Conservation (phyloP, 352 stramenopile genomes). For the Phytophthora tentaculata region DNA sequence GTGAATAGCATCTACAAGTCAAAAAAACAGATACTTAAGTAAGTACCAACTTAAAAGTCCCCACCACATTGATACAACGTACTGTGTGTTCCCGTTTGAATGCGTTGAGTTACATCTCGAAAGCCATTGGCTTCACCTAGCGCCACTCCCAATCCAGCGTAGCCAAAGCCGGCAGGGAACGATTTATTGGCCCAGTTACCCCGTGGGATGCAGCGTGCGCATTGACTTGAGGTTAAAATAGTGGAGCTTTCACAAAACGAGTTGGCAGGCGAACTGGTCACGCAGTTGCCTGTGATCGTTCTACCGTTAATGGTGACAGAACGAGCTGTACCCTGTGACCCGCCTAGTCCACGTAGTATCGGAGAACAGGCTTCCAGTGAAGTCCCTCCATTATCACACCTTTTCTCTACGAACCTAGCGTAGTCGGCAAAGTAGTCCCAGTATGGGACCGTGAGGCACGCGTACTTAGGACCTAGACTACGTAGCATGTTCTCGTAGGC, state of each 20-base stretch:
- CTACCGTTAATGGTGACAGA: conserved; percentile 41
- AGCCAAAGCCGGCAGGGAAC: conserved; percentile 54
- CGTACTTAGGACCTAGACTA: conserved; percentile 59
- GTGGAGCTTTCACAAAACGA: conserved; percentile 52
- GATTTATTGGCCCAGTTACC: conserved; percentile 36
- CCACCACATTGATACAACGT: conserved; percentile 13
- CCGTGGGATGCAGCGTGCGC: conserved; percentile 45
- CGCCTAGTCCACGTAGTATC: conserved; percentile 49
- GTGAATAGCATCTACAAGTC: conserved; percentile 48
- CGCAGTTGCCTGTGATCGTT: conserved; percentile 33
- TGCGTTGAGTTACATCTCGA: conserved; percentile 37
- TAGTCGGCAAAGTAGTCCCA: conserved; percentile 83
- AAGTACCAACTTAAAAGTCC: not conserved
- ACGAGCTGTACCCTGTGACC: conserved; percentile 22
- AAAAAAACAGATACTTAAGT: too few relatives aligned
- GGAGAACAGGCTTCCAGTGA: conserved; percentile 46
- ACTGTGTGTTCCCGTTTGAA: conserved; percentile 64
- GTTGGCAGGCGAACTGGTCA: conserved; percentile 30
- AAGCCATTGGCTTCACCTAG: conserved; percentile 41
- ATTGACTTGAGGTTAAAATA: conserved; percentile 30
- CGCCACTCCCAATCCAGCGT: conserved; percentile 34
- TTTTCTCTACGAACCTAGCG: conserved; percentile 39
- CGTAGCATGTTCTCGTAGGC: conserved; percentile 84
- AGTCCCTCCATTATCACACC: conserved; percentile 26
- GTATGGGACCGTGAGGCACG: conserved; percentile 78